A percentile compares a stretch with the other conserved stretches of the same genome.
These are phyloP conservation scores for Aspergillus fructus DNA, from an alignment of 2,329 filamentous ascomycete genomes.

Conservation along the genomic window DNA sequence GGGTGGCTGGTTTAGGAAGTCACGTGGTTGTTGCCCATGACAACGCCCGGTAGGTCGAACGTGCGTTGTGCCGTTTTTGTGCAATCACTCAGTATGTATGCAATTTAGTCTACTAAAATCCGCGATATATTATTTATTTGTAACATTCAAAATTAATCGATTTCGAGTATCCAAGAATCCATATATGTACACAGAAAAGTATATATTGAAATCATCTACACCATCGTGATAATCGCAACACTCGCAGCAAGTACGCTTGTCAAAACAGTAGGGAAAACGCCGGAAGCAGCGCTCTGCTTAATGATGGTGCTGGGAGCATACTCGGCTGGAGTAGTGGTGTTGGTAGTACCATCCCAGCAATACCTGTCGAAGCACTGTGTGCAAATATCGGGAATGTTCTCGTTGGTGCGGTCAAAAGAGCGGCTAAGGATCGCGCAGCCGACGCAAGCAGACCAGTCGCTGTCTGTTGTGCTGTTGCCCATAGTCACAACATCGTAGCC, in stretches of 20 bases:
- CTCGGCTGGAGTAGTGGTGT: conserved; percentile 25
- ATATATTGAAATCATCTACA: background rate
- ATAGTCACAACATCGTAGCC: conserved; percentile 80
- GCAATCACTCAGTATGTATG: background rate
- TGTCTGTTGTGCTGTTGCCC: conserved; percentile 74
- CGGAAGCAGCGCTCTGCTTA: background rate
- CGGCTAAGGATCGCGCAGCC: conserved; percentile 82
- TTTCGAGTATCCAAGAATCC: background rate
- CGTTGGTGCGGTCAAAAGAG: conserved; percentile 70
- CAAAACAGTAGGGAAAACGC: conserved; percentile 1
- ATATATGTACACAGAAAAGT: background rate
- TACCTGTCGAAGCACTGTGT: conserved; percentile 73
- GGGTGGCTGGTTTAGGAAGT: conserved; percentile 12
- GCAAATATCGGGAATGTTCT: conserved; percentile 69
- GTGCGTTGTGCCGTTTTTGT: background rate
- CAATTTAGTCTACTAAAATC: too few species aligned
- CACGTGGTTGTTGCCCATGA: conserved; percentile 13
- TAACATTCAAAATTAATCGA: background rate
- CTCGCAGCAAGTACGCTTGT: conserved; percentile 3
- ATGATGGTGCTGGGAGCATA: conserved; percentile 11
- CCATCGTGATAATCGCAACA: conserved; percentile 4
- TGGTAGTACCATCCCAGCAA: conserved; percentile 85
- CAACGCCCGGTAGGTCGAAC: background rate
- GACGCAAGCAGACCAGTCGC: conserved; percentile 77
- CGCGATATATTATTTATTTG: background rate